Base-by-base conservation (phyloP, 352 stramenopile species). In the Saprolegnia diclina region DNA sequence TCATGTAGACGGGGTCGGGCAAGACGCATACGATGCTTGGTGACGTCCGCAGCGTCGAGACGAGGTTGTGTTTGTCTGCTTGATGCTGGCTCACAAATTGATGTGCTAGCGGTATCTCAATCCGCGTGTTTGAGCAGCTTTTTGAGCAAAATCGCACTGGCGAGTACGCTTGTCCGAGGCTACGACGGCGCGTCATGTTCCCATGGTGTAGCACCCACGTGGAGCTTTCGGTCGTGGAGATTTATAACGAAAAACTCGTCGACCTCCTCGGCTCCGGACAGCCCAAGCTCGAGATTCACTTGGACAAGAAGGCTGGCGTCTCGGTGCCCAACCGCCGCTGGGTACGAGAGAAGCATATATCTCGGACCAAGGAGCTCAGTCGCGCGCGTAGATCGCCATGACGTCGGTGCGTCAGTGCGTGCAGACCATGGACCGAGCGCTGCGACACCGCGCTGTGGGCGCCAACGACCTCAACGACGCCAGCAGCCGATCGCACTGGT, bases 231-330 rank as follows among this genome's bases (percentile, higher is more conserved):
- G 18, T n/a, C n/a, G 82, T 95, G 22, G 83, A 95, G 73, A 81
- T 95, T 57, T 92, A 95, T 75, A 95, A 95, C 65, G 87, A 95
- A 66, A 86, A 95, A 56, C 79, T 93, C 55, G 88, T 87, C 42
- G 87, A 95, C 50, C 67, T 95, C 21, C 67, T 95, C 2, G 22
- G 74, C 14, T 21, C 52, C 54, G 35, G 42, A 44, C 21, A 65
- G 42, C 32, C 55, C 29, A 26, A 29, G 16, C 35, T 69, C n/a
- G 63, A 69, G 0, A 38, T 69, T 16, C 53, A 38, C 11, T 19
- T 69, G 16, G 63, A 69, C 53, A 69, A 69, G 38, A 69, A 69
- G 26, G 19, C n/a, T 13, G 63, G 63, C 21, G 63, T 69, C n/a
- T 61, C 24, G 21, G 63, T 69, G 19, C 63, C 63, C 32, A 40